These are phyloP conservation scores for Xylaria scruposa DNA, from an alignment of 495 filamentous ascomycete species.

Conservation along the genomic window DNA sequence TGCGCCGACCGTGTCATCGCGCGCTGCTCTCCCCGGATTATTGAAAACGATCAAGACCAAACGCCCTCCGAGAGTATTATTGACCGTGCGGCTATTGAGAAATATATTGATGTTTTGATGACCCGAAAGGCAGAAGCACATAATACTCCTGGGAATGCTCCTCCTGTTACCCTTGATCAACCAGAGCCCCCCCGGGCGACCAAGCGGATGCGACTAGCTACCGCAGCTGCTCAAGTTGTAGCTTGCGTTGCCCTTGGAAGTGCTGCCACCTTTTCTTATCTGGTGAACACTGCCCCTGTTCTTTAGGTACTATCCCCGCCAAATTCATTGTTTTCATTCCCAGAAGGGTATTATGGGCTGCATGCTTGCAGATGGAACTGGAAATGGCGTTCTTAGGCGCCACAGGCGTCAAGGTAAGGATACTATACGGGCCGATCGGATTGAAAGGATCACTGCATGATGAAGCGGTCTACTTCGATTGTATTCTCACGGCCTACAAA, in stretches of 20 bases:
- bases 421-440: not conserved
- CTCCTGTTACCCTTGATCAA: not conserved
- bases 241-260: slow-evolving; percentile 44
- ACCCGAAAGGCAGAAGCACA: not conserved
- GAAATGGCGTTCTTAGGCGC: slow-evolving; percentile 5
- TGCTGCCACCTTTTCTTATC: slow-evolving; percentile 41
- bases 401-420: not conserved
- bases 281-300: slow-evolving; percentile 43
- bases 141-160: not conserved
- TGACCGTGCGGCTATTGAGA: not conserved
- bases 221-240: slow-evolving; percentile 29
- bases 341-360: not conserved
- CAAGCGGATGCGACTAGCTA: slow-evolving; percentile 40
- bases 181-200: slow-evolving; percentile 26
- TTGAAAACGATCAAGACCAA: not conserved
- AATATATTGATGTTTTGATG: not conserved
- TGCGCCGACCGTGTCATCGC: not conserved
- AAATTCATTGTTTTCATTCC: not conserved
- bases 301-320: slow-evolving; percentile 25
- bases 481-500: not conserved
- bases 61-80: not conserved
- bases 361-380: not conserved
- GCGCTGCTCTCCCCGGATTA: not conserved
- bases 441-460: not conserved
- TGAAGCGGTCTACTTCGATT: not conserved